These are phyloP conservation scores for Ceratocystis papillata DNA, from an alignment of 2,329 filamentous ascomycete species.

Conservation along the genomic window DNA sequence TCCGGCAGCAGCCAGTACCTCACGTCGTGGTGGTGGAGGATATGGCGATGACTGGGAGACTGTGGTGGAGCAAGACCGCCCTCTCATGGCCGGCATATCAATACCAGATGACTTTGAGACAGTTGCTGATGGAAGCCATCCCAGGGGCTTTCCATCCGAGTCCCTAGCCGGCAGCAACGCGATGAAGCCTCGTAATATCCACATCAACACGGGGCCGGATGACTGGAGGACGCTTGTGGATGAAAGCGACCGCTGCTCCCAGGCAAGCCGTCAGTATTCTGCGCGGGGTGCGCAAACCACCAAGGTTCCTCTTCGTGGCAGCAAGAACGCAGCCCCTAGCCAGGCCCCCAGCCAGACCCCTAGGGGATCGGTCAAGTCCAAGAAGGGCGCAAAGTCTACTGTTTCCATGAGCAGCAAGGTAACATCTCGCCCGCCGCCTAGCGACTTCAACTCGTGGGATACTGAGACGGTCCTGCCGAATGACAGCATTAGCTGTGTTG, in stretches of 20 bases:
- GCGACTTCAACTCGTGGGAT: slow-evolving; percentile 36
- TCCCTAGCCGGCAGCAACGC: not conserved
- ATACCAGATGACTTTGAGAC: slow-evolving; percentile 20
- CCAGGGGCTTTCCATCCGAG: not conserved
- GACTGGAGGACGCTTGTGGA: slow-evolving; percentile 15
- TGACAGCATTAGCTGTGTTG: slow-evolving; percentile 54
- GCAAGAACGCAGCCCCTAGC: slow-evolving; percentile 14
- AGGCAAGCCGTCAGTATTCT: not conserved
- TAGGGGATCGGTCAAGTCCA: not conserved
- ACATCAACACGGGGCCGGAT: slow-evolving; percentile 8
- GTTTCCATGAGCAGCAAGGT: slow-evolving; percentile 27
- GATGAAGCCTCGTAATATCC: slow-evolving; percentile 14
- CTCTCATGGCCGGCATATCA: slow-evolving; percentile 1
- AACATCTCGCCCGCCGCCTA: slow-evolving; percentile 36
- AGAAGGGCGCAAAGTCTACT: slow-evolving; percentile 1
- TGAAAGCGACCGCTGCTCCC: not conserved
- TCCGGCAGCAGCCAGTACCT: not conserved
- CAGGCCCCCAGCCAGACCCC: slow-evolving; percentile 16
- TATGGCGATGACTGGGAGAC: slow-evolving; percentile 20
- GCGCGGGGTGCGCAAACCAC: not conserved
- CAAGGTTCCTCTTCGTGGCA: slow-evolving; percentile 4
- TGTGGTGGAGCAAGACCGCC: slow-evolving; percentile 13
- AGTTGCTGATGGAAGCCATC: not conserved
- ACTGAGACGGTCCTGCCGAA: slow-evolving; percentile 45
- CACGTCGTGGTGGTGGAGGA: not conserved